phyloP scores from a whole-genome alignment of 768 basidiomycete genomes.

The Naganishia randhawae region DNA sequence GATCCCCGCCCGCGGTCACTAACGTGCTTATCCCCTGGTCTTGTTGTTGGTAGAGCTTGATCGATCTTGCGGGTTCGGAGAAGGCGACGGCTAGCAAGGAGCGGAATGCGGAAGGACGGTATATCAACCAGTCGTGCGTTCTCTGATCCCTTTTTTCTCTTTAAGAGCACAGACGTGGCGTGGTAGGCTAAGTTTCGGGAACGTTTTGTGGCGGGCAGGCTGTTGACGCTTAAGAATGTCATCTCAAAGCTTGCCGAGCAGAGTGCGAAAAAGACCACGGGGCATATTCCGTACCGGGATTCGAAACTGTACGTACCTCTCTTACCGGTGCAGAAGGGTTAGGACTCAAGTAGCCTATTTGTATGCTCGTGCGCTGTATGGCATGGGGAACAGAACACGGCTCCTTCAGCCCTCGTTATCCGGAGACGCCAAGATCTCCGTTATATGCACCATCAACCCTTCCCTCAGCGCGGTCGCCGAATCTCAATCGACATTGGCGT shows the following conservation, averaged over 20 bases:
- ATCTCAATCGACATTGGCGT: slow-evolving; percentile 80
- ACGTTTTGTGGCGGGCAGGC: slow-evolving; percentile 54
- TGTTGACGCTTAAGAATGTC: slow-evolving; percentile 87
- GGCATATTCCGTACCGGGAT: slow-evolving; percentile 92
- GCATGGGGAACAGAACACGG: slow-evolving; percentile 58
- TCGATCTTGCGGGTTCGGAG: slow-evolving; percentile 95
- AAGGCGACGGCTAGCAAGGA: slow-evolving; percentile 94
- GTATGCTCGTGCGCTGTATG: slow-evolving; percentile 16
- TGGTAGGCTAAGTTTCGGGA: too few species aligned
- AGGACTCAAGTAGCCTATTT: too few species aligned
- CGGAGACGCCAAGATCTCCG: slow-evolving; percentile 90
- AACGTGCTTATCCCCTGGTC: too few species aligned
- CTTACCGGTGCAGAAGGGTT: slow-evolving; percentile 1
- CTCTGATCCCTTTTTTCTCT: not conserved
- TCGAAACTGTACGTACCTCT: slow-evolving; percentile 66
- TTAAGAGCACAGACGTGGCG: not conserved
- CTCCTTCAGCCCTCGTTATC: slow-evolving; percentile 91
- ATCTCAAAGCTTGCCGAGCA: slow-evolving; percentile 81
- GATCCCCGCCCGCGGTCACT: slow-evolving; percentile 22
- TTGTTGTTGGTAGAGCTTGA: slow-evolving; percentile 62
- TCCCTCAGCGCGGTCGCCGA: slow-evolving; percentile 73
- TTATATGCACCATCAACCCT: slow-evolving; percentile 93
- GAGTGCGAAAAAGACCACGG: slow-evolving; percentile 60
- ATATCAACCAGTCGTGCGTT: slow-evolving; percentile 68
- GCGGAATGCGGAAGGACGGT: slow-evolving; percentile 89